phyloP scores from a whole-genome alignment of 768 basidiomycete species.

The Scleroderma bovista region DNA sequence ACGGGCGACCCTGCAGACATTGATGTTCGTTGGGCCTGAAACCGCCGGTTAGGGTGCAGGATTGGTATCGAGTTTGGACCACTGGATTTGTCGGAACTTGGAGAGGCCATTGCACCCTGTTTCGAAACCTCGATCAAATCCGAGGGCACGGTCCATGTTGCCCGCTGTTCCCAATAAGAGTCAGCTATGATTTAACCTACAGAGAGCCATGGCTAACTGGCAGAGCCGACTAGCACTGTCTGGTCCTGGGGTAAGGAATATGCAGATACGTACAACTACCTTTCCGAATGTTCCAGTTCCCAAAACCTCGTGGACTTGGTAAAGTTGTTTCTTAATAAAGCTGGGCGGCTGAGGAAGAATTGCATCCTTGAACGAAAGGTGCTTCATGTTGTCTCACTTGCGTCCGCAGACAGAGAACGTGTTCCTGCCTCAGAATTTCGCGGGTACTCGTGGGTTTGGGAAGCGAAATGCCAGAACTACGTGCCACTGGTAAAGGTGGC shows the following conservation, averaged over 20 bases:
- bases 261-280: constrained; percentile 57
- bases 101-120: constrained; percentile 48
- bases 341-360: constrained; percentile 81
- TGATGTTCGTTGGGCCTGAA: constrained; percentile 21
- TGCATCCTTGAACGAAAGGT: constrained; percentile 43
- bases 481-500: too few species aligned
- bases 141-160: constrained; percentile 72
- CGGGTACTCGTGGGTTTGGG: too few species aligned
- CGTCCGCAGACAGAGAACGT: not conserved
- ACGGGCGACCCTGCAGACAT: constrained; percentile 15
- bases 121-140: constrained; percentile 53
- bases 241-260: not conserved
- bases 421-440: not conserved
- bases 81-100: constrained; percentile 15
- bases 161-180: constrained; percentile 38
- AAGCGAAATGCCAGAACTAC: too few species aligned
- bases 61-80: constrained; percentile 25
- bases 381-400: constrained; percentile 19
- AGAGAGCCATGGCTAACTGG: not conserved
- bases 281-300: constrained; percentile 89
- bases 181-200: not conserved
- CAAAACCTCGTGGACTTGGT: constrained; percentile 65
- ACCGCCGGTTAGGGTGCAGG: constrained; percentile 12
- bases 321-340: constrained; percentile 80
- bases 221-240: not conserved